Percentiles rank a stretch among this genome's conserved stretches.
phyloP scores from a whole-genome alignment of 208 protist species.

The Trypanosoma brucei region DNA sequence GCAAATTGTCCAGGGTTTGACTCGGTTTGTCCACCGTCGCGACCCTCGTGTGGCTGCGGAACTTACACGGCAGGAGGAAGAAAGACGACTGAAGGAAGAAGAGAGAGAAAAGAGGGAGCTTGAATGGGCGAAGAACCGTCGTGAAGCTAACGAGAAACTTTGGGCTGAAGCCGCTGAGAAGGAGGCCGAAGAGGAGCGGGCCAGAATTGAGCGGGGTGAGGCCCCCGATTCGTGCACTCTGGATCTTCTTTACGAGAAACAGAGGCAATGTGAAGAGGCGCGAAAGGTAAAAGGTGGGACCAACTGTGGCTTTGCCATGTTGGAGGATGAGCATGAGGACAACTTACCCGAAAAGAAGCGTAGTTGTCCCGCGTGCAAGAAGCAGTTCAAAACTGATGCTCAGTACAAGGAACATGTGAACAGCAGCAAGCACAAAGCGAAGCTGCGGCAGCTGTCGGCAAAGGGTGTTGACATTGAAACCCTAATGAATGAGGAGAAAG shows the following conservation, averaged over 20 bases:
- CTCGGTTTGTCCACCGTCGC: constrained; percentile 78
- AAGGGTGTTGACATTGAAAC: constrained; percentile 72
- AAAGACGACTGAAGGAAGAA: constrained; percentile 48
- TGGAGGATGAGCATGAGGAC: constrained; percentile 39
- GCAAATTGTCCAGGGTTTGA: constrained; percentile 69
- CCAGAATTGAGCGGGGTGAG: constrained; percentile 67
- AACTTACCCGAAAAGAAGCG: constrained; percentile 5
- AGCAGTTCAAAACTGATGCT: constrained; percentile 77
- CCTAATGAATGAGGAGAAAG: constrained; percentile 59
- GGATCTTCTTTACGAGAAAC: constrained; percentile 85
- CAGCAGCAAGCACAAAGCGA: constrained; percentile 87
- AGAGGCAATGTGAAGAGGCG: constrained; percentile 62
- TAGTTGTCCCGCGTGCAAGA: constrained; percentile 87
- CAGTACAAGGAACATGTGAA: constrained; percentile 85
- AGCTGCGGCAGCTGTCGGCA: constrained; percentile 74
- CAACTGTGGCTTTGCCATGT: constrained; percentile 69
- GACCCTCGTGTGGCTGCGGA: constrained; percentile 81
- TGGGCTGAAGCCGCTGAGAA: constrained; percentile 81
- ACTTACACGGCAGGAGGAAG: constrained; percentile 48
- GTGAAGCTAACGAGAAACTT: constrained; percentile 70
- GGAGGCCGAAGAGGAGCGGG: constrained; percentile 70
- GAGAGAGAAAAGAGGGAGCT: constrained; percentile 50
- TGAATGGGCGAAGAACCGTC: constrained; percentile 50
- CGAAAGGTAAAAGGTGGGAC: constrained; percentile 39
- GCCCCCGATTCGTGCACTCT: constrained; percentile 63